A percentile compares a stretch with the other conserved stretches of the same genome.
Conservation (phyloP, 768 basidiomycete genomes). For the Agaricus sinodeliciosus region DNA sequence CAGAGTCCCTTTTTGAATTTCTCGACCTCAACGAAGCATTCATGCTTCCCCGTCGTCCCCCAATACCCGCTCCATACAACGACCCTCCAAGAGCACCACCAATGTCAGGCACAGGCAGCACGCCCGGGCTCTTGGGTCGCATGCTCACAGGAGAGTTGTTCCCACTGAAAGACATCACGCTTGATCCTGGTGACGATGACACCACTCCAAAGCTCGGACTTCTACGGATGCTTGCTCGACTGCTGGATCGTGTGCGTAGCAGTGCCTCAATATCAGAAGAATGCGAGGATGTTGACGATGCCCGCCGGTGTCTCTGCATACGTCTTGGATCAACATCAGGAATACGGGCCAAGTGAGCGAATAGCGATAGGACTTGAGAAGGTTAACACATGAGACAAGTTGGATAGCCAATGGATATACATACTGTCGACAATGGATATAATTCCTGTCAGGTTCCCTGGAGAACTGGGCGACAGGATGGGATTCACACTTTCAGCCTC, state of each 20-base stretch:
- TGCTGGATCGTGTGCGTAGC: constrained; percentile 34
- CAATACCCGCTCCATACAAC: constrained; percentile 3
- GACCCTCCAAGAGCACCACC: constrained; percentile 21
- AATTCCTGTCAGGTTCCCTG: constrained; percentile 60
- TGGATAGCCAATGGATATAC: constrained; percentile 16
- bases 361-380: constrained; percentile 65
- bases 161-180: constrained; percentile 11
- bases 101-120: constrained; percentile 20
- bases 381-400: background rate
- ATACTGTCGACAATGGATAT: constrained; percentile 78
- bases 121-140: constrained; percentile 1
- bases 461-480: constrained; percentile 30
- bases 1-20: background rate
- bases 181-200: constrained; percentile 12
- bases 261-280: constrained; percentile 37
- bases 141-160: background rate
- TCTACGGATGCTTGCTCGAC: constrained; percentile 27
- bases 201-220: constrained; percentile 22
- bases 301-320: constrained; percentile 75
- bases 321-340: constrained; percentile 69
- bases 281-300: constrained; percentile 64
- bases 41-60: constrained; percentile 13
- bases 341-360: constrained; percentile 69
- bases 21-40: constrained; percentile 3
- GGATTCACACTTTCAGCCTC: constrained; percentile 53